These are phyloP conservation scores for Tulasnella sp. DNA, from an alignment of 768 basidiomycete genomes.

Conservation along the genomic window DNA sequence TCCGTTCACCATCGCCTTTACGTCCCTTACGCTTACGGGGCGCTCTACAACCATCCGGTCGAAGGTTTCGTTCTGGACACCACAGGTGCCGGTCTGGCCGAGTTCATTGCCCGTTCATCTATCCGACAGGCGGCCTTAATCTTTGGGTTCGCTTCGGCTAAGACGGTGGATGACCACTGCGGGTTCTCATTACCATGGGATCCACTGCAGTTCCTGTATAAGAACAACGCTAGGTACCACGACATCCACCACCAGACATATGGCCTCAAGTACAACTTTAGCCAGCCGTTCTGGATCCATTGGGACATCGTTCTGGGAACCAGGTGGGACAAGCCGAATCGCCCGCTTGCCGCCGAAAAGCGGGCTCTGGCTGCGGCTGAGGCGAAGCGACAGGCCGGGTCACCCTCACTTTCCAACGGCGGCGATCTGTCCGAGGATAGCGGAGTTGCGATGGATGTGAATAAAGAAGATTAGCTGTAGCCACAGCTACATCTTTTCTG, in stretches of 20 bases:
- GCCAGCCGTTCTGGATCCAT: slow-evolving; percentile 93
- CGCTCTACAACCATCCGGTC: slow-evolving; percentile 94
- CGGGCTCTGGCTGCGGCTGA: not conserved
- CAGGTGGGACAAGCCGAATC: slow-evolving; percentile 35
- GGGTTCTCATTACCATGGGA: slow-evolving; percentile 89
- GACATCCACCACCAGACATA: slow-evolving; percentile 79
- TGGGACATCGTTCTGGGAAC: slow-evolving; percentile 88
- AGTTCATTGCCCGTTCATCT: slow-evolving; percentile 61
- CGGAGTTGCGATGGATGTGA: slow-evolving; percentile 14
- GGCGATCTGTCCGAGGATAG: slow-evolving; percentile 13
- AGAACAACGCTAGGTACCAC: slow-evolving; percentile 94
- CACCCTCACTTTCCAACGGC: not conserved
- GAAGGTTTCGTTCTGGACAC: slow-evolving; percentile 91
- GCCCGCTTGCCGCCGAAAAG: slow-evolving; percentile 20
- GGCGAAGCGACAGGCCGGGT: not conserved
- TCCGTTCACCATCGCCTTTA: slow-evolving; percentile 94
- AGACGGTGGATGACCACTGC: slow-evolving; percentile 95
- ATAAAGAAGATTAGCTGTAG: slow-evolving; percentile 8
- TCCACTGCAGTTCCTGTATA: slow-evolving; percentile 77
- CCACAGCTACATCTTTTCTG: not conserved
- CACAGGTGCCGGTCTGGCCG: slow-evolving; percentile 72
- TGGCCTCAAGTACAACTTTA: slow-evolving; percentile 93
- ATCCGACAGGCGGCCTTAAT: slow-evolving; percentile 79
- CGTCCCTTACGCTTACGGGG: slow-evolving; percentile 94
- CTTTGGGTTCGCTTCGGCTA: slow-evolving; percentile 77